Evolutionary conservation across 2,329 filamentous ascomycete species (phyloP).

Genomic region (Hymenoscyphus infarciens): DNA sequence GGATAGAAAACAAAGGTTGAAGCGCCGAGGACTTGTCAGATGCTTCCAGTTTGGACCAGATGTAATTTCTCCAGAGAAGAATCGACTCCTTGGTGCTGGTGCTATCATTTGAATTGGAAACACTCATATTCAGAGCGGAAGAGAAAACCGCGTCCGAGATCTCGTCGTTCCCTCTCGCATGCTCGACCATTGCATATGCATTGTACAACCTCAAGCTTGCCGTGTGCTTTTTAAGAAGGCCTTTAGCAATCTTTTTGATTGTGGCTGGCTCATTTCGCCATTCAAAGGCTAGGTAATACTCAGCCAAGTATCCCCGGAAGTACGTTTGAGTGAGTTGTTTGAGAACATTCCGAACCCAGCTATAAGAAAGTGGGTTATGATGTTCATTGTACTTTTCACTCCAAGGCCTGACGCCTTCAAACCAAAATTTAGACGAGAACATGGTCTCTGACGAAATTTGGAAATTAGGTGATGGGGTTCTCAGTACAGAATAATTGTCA

Average conservation of each 20-base stretch:
- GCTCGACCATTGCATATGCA: conserved; percentile 72
- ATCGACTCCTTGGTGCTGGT: conserved; percentile 30
- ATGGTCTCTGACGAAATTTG: conserved; percentile 48
- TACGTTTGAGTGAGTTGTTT: conserved; percentile 51
- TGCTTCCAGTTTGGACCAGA: conserved; percentile 30
- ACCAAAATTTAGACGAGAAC: conserved; percentile 48
- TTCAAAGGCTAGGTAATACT: conserved; percentile 69
- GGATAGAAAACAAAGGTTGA: conserved; percentile 40
- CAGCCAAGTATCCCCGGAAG: conserved; percentile 53
- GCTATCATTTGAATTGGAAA: conserved; percentile 37
- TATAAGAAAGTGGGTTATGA: conserved; percentile 27
- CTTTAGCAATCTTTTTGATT: conserved; percentile 69
- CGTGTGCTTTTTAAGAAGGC: conserved; percentile 64
- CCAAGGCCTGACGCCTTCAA: conserved; percentile 38
- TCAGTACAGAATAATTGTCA: neutral
- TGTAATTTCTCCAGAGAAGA: conserved; percentile 32
- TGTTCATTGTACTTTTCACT: conserved; percentile 19
- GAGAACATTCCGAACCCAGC: conserved; percentile 52
- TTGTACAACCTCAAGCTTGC: conserved; percentile 70
- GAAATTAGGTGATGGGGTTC: conserved; percentile 17
- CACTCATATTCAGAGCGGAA: conserved; percentile 60
- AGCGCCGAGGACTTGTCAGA: conserved; percentile 34
- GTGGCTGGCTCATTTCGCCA: conserved; percentile 49
- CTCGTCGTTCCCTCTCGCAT: conserved; percentile 50
- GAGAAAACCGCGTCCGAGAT: conserved; percentile 62